These are phyloP conservation scores for Nemania diffusa DNA, from an alignment of 2,329 filamentous ascomycete species.

Conservation along the genomic window DNA sequence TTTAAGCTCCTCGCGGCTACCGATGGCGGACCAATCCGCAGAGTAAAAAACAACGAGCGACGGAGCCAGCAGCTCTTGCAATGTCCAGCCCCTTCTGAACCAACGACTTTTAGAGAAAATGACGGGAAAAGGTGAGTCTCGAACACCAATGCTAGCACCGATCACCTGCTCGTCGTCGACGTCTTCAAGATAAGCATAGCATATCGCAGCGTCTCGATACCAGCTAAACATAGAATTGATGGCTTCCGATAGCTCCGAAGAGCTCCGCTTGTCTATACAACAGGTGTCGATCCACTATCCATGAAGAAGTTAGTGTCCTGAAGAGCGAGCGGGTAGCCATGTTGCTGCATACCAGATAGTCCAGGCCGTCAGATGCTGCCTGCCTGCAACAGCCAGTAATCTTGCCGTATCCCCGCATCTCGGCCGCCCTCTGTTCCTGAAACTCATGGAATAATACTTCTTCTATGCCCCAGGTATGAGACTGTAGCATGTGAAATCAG, in stretches of 20 bases:
- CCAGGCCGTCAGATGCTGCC: constrained; percentile 19
- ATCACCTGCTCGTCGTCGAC: background rate
- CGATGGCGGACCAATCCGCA: constrained; percentile 7
- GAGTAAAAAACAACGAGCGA: constrained; percentile 16
- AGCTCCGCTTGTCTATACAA: constrained; percentile 25
- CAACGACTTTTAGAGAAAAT: constrained; percentile 6
- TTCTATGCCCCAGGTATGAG: constrained; percentile 11
- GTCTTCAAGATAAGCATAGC: constrained; percentile 24
- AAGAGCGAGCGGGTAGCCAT: background rate
- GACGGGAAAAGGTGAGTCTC: background rate
- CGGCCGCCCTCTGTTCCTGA: background rate
- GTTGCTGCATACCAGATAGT: constrained; percentile 10
- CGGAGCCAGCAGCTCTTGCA: constrained; percentile 22
- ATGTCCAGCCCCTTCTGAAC: too few species aligned
- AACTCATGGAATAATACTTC: constrained; percentile 19
- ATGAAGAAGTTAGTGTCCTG: too few species aligned
- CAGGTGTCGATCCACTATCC: constrained; percentile 27
- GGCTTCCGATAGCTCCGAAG: too few species aligned
- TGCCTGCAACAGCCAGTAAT: constrained; percentile 4
- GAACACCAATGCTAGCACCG: background rate
- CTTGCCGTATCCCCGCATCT: constrained; percentile 14
- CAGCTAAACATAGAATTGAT: constrained; percentile 23
- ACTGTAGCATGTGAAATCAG: background rate
- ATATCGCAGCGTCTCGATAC: constrained; percentile 20
- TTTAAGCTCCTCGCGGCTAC: constrained; percentile 5